phyloP scores from a whole-genome alignment of 2,329 filamentous ascomycete genomes.

The Huntiella savannae region DNA sequence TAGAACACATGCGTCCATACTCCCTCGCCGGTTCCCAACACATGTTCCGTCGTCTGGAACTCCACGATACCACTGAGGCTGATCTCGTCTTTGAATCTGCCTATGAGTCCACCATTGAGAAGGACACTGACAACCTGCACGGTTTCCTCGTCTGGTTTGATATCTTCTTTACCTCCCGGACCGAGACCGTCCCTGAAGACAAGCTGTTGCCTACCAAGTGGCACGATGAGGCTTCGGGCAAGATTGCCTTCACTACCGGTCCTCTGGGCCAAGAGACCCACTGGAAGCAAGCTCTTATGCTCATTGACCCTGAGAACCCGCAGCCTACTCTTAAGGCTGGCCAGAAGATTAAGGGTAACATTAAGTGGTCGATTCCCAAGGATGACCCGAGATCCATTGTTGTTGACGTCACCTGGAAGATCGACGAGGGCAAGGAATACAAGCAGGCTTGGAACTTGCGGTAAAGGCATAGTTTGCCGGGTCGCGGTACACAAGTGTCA shows the following conservation, averaged over 20 bases:
- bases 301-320: conserved; percentile 41
- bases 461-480: not conserved
- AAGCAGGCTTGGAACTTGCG: conserved; percentile 31
- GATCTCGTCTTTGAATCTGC: conserved; percentile 58
- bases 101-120: conserved; percentile 31
- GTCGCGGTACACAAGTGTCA: not conserved
- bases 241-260: conserved; percentile 75
- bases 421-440: conserved; percentile 22
- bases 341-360: conserved; percentile 41
- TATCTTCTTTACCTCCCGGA: conserved; percentile 58
- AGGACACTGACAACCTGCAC: conserved; percentile 36
- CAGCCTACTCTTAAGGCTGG: conserved; percentile 29
- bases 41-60: conserved; percentile 56
- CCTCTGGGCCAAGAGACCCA: conserved; percentile 62
- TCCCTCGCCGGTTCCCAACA: conserved; percentile 39
- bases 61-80: conserved; percentile 50
- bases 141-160: conserved; percentile 90
- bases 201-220: conserved; percentile 40
- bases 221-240: conserved; percentile 34
- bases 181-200: conserved; percentile 28
- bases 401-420: conserved; percentile 44
- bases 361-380: conserved; percentile 51
- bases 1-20: conserved; percentile 47
- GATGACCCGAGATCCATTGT: conserved; percentile 51
- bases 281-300: conserved; percentile 69